A percentile compares a stretch with the other conserved stretches of the same genome.
Conservation (phyloP, 805 yeast species). For the Candida alai region DNA sequence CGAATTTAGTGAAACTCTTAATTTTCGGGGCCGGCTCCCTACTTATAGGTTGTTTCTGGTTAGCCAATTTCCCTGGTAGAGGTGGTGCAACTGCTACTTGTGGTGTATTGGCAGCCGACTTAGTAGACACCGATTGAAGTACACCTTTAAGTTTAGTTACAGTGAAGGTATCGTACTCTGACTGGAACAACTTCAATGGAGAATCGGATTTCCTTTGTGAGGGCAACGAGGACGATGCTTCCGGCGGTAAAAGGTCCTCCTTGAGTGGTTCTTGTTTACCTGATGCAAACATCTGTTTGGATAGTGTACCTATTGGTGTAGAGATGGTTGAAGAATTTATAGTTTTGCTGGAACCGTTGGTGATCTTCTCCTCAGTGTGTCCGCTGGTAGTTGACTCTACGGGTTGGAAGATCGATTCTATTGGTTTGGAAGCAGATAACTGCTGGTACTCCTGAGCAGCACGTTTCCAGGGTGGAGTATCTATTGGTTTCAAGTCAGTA, state of each 20-base stretch:
- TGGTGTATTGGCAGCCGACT: constrained; percentile 12
- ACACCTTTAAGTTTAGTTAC: constrained; percentile 29
- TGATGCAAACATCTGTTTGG: constrained; percentile 1
- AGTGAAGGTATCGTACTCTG: constrained; percentile 40
- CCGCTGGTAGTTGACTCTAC: constrained; percentile 1
- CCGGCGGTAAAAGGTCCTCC: not conserved
- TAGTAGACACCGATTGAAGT: constrained; percentile 17
- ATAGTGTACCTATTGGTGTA: constrained; percentile 32
- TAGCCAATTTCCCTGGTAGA: too few relatives aligned
- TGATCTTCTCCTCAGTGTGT: constrained; percentile 4
- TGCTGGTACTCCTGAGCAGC: constrained; percentile 25
- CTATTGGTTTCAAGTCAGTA: constrained; percentile 13
- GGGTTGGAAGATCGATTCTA: constrained; percentile 7
- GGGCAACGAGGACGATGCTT: too few relatives aligned
- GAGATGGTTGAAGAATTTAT: constrained; percentile 33
- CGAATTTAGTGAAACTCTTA: constrained; percentile 27
- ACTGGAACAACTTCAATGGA: constrained; percentile 39
- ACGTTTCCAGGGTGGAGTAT: constrained; percentile 36
- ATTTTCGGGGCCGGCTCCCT: constrained; percentile 9
- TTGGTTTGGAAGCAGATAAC: constrained; percentile 5
- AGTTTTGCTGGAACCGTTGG: constrained; percentile 12
- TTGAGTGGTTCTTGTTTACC: not conserved
- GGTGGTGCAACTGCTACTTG: not conserved
- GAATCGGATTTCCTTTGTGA: constrained; percentile 30
- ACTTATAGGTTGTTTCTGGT: not conserved